Evolutionary conservation across 2,329 filamentous ascomycete species (phyloP).

Genomic region (Aspergillus terreus): DNA sequence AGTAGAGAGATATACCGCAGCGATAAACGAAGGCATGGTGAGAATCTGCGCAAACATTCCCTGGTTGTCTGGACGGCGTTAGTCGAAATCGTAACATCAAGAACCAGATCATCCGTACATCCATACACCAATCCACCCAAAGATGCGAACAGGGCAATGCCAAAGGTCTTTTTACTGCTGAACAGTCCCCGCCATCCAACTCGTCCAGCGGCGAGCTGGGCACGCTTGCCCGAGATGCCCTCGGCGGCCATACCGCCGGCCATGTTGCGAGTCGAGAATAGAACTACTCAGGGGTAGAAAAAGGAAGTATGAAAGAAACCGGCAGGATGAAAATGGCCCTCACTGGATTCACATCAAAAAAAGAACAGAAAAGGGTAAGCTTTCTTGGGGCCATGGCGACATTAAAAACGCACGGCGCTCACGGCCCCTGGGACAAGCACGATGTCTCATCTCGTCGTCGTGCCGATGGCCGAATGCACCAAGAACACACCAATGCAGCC

Average conservation of each 20-base stretch:
- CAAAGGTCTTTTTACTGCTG: slow-evolving; percentile 52
- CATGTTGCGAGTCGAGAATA: neutral
- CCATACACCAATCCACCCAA: slow-evolving; percentile 58
- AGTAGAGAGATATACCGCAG: slow-evolving; percentile 41
- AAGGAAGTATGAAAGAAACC: neutral
- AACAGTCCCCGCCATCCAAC: slow-evolving; percentile 48
- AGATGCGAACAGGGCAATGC: slow-evolving; percentile 53
- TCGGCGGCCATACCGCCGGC: slow-evolving; percentile 8
- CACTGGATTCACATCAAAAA: neutral
- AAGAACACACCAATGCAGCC: neutral
- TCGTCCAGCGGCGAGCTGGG: slow-evolving; percentile 29
- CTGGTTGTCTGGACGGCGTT: slow-evolving; percentile 54
- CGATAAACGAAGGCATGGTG: slow-evolving; percentile 46
- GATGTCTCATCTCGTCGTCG: neutral
- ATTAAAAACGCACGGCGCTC: neutral
- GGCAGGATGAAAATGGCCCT: too few species aligned
- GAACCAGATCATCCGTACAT: slow-evolving; percentile 33
- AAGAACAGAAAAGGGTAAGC: neutral
- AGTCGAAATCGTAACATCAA: neutral
- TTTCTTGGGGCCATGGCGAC: neutral
- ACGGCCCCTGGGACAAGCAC: neutral
- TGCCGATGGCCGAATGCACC: neutral
- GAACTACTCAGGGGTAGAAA: neutral
- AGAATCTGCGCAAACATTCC: slow-evolving; percentile 71
- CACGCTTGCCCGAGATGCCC: slow-evolving; percentile 31